These are phyloP conservation scores for Microstegium vimineum DNA, from an alignment of 176 grass and related monocot genomes.

Conservation along the genomic window DNA sequence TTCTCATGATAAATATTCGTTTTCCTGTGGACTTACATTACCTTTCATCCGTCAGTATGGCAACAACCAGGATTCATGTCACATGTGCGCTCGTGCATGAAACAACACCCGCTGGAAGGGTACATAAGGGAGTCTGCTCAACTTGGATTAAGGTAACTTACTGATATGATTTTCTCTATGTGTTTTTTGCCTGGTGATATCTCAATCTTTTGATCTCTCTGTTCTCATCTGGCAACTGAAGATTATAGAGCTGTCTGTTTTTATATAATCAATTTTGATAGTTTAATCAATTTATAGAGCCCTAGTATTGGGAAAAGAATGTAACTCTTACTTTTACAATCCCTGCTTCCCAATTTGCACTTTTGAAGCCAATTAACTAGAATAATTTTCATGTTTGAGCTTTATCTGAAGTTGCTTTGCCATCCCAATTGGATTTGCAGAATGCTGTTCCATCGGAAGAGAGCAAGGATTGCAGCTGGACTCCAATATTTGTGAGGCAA, in stretches of 20 bases:
- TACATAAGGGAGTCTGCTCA: constrained; percentile 92
- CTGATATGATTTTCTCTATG: background rate
- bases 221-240: background rate
- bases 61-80: constrained; percentile 74
- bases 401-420: constrained; percentile 24
- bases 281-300: background rate
- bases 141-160: constrained; percentile 89
- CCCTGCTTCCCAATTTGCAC: background rate
- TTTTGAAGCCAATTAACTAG: background rate
- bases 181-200: background rate
- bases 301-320: background rate
- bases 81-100: constrained; percentile 77
- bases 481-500: constrained; percentile 83
- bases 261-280: background rate
- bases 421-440: constrained; percentile 35
- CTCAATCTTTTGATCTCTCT: constrained; percentile 13
- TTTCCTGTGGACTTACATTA: background rate
- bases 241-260: background rate
- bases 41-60: constrained; percentile 57
- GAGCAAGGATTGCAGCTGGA: constrained; percentile 62
- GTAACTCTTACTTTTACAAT: background rate
- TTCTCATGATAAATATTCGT: background rate
- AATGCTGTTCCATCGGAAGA: constrained; percentile 60
- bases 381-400: background rate
- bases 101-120: constrained; percentile 65